Evolutionary conservation across 805 yeast species (phyloP), one percentile per base, ranked within the genome.

Genomic region (Scheffersomyces coipomensis): DNA sequence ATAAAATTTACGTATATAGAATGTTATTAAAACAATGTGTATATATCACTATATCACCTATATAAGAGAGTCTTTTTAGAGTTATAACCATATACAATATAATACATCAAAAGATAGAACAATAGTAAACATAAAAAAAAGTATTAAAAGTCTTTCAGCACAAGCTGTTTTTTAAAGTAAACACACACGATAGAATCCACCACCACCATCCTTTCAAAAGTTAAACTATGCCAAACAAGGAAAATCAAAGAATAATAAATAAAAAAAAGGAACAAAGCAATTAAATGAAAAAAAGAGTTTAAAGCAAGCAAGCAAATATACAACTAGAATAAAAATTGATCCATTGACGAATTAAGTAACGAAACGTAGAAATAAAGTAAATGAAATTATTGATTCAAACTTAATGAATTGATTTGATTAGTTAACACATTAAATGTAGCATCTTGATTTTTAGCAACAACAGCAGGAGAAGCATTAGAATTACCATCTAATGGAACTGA

Each of bases 381-480:
- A 29, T 19, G 19, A 24, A 33, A 40, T 19, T 48, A 38, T 30
- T 52, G 48, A 41, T 60, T 58, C 41, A 63, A 64, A 43, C 55
- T 65, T 44, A 62, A 55, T 11, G 68, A 56, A 44, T 61, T 62
- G 43, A 66, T 56, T 37, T 64, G 70, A 40, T 48, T 56, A 27
- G 62, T 51, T 34, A 63, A 53, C 37, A 48, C 46, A 44, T 43
- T 45, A 22, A 42, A 43, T 11, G 46, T 38, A 10, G 45, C 42
- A 29, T 44, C 45, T 15, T 36, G 31, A 23, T 29, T 39, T 26
- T 25, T 22, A 31, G 19, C 33, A 31, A 5, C 29, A 23, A n/a
- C 21, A 10, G 34, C 29, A 22, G 19, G n/a, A 19, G 22, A 15
- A 15, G 33, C 33, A 41, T 37, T 23, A 36, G 44, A 25, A 35